A percentile compares a stretch with the other conserved stretches of the same genome.
phyloP scores from a whole-genome alignment of 2,329 filamentous ascomycete species.

The Calonectria montana region DNA sequence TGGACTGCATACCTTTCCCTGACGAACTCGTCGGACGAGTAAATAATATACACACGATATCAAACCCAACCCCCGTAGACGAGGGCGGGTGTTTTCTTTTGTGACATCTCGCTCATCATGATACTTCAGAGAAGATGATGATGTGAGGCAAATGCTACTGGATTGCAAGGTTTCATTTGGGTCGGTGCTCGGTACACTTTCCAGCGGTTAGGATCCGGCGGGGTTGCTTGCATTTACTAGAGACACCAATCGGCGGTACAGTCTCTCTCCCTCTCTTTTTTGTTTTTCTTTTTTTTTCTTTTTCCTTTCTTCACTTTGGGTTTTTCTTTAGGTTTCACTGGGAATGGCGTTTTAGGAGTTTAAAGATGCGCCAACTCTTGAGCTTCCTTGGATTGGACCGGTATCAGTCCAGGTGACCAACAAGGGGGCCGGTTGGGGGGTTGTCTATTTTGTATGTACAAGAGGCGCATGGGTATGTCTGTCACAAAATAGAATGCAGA shows the following conservation, averaged over 20 bases:
- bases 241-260: background rate
- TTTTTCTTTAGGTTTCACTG: background rate
- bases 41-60: slow-evolving; percentile 16
- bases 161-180: background rate
- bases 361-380: background rate
- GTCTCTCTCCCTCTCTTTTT: background rate
- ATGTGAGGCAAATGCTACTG: background rate
- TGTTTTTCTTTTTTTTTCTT: background rate
- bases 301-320: background rate
- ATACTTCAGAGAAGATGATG: background rate
- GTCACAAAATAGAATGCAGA: slow-evolving; percentile 2
- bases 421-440: background rate
- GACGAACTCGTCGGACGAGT: slow-evolving; percentile 85
- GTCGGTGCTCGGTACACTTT: background rate
- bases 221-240: slow-evolving; percentile 18
- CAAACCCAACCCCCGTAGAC: background rate
- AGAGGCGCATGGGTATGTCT: background rate
- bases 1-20: slow-evolving; percentile 98
- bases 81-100: background rate
- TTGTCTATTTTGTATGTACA: background rate
- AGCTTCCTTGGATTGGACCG: background rate
- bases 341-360: slow-evolving; percentile 16
- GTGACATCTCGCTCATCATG: background rate
- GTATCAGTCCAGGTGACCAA: background rate
- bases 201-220: background rate